phyloP scores from a whole-genome alignment of 164 flowering plant genomes.

The Aristolochia fimbriata region DNA sequence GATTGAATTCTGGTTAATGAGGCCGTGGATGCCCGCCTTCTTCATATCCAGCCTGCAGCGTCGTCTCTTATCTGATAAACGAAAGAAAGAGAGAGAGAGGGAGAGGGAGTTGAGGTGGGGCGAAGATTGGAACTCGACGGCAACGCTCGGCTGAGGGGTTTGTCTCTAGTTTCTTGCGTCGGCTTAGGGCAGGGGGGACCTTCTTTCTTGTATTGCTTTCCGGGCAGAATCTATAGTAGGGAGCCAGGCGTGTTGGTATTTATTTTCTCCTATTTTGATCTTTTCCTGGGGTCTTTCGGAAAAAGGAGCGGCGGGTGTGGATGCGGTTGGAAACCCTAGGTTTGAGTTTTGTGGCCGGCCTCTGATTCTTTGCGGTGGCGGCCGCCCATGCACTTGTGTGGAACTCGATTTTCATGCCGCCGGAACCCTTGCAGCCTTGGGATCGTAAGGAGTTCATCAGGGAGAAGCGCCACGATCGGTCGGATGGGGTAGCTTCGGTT shows the following conservation, averaged over 20 bases:
- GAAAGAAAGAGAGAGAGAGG: constrained; percentile 4
- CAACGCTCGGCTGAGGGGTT: too few species aligned
- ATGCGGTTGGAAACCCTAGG: neutral
- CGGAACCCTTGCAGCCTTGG: constrained; percentile 68
- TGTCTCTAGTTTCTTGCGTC: too few species aligned
- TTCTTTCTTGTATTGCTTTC: too few species aligned
- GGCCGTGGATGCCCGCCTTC: constrained; percentile 24
- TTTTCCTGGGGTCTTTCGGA: neutral
- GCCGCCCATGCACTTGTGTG: constrained; percentile 32
- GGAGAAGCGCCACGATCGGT: constrained; percentile 68
- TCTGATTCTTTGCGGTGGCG: neutral
- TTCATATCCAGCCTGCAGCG: constrained; percentile 9
- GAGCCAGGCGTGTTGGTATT: too few species aligned
- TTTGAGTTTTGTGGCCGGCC: neutral
- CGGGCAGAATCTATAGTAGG: too few species aligned
- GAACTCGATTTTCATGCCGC: constrained; percentile 65
- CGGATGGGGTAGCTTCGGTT: constrained; percentile 18
- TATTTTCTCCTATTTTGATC: too few species aligned
- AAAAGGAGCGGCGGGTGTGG: neutral
- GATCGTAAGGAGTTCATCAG: constrained; percentile 80
- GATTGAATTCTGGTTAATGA: constrained; percentile 30
- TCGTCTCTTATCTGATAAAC: constrained; percentile 27
- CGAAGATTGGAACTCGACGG: too few species aligned
- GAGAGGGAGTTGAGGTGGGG: constrained; percentile 2
- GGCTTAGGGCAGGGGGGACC: too few species aligned